Conservation (phyloP, 2,329 filamentous ascomycete genomes). For the Arthrobotrys megalospora region DNA sequence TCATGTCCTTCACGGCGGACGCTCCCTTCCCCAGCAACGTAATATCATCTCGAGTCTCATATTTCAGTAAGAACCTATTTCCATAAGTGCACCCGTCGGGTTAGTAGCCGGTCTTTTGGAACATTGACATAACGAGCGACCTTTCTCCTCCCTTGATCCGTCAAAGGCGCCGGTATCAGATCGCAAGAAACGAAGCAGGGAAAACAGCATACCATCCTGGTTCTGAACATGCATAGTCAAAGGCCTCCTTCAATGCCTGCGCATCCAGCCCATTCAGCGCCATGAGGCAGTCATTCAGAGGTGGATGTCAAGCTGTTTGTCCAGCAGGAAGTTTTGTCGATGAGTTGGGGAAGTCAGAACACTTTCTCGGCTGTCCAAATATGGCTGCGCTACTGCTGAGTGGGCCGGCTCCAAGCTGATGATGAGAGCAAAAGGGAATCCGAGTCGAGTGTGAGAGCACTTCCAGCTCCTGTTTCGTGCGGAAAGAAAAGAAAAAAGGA, state of each 20-base stretch:
- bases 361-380: slow-evolving; percentile 56
- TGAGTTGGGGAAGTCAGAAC: slow-evolving; percentile 54
- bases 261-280: slow-evolving; percentile 96
- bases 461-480: slow-evolving; percentile 20
- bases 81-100: not conserved
- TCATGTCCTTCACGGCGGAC: slow-evolving; percentile 86
- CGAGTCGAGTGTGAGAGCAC: slow-evolving; percentile 20
- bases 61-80: slow-evolving; percentile 92
- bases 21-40: slow-evolving; percentile 82
- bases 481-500: slow-evolving; percentile 35
- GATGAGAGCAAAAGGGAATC: slow-evolving; percentile 24
- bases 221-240: slow-evolving; percentile 83
- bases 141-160: slow-evolving; percentile 19
- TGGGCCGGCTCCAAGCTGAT: slow-evolving; percentile 39
- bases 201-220: slow-evolving; percentile 75
- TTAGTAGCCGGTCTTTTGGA: slow-evolving; percentile 24
- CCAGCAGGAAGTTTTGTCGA: slow-evolving; percentile 59
- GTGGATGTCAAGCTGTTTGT: slow-evolving; percentile 44
- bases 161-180: slow-evolving; percentile 21
- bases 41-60: slow-evolving; percentile 88
- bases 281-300: slow-evolving; percentile 72
- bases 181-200: slow-evolving; percentile 28
- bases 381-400: slow-evolving; percentile 37
- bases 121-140: slow-evolving; percentile 2
- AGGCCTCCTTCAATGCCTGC: slow-evolving; percentile 83